A percentile compares a stretch with the other conserved stretches of the same genome.
phyloP scores from a whole-genome alignment of 2,329 filamentous ascomycete genomes.

The Penicillium sclerotiorum region DNA sequence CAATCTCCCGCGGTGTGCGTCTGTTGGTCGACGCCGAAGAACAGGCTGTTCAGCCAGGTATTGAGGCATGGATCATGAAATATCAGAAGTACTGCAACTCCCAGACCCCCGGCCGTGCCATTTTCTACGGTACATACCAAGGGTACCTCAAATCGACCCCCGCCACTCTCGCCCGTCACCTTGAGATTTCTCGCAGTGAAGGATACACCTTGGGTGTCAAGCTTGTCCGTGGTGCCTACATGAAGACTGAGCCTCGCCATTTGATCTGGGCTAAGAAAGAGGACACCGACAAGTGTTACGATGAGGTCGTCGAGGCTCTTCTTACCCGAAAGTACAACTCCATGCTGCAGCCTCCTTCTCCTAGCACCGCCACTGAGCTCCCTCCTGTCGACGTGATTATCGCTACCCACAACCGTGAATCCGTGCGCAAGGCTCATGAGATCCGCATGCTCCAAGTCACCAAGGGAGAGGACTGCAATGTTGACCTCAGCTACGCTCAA shows the following conservation, averaged over 20 bases:
- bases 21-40: slow-evolving; percentile 60
- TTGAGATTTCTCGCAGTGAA: slow-evolving; percentile 49
- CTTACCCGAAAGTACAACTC: slow-evolving; percentile 62
- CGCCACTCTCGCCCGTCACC: slow-evolving; percentile 48
- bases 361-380: slow-evolving; percentile 39
- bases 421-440: slow-evolving; percentile 55
- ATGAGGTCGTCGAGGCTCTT: slow-evolving; percentile 58
- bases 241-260: slow-evolving; percentile 51
- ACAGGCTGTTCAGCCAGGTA: slow-evolving; percentile 54
- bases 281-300: slow-evolving; percentile 56
- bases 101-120: slow-evolving; percentile 47
- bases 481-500: slow-evolving; percentile 69
- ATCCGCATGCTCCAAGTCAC: slow-evolving; percentile 50
- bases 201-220: slow-evolving; percentile 57
- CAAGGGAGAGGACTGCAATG: slow-evolving; percentile 43
- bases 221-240: slow-evolving; percentile 57
- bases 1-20: slow-evolving; percentile 46
- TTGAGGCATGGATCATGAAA: slow-evolving; percentile 57
- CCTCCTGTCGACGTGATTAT: slow-evolving; percentile 56
- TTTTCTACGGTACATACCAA: slow-evolving; percentile 60
- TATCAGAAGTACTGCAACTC: slow-evolving; percentile 57
- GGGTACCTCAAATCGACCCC: slow-evolving; percentile 56
- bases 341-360: slow-evolving; percentile 51
- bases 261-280: slow-evolving; percentile 52
- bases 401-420: slow-evolving; percentile 61